A percentile compares a stretch with the other conserved stretches of the same genome.
phyloP scores from a whole-genome alignment of 2,329 filamentous ascomycete species.

The Ceratocystis albifundus region DNA sequence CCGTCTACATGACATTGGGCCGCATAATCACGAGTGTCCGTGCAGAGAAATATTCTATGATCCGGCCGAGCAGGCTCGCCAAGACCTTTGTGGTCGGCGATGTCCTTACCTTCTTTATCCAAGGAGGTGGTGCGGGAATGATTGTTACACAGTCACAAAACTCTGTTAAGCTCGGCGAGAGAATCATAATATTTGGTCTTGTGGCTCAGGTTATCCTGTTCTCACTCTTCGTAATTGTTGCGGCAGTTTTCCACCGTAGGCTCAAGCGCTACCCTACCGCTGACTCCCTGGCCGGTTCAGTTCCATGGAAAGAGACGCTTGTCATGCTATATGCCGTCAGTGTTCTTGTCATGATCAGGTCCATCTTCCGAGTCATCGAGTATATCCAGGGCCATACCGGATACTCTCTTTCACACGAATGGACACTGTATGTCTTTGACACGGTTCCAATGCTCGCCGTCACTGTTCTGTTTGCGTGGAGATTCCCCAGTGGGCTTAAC shows the following conservation, averaged over 20 bases:
- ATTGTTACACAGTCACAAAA: slow-evolving; percentile 9
- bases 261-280: slow-evolving; percentile 24
- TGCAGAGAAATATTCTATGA: slow-evolving; percentile 30
- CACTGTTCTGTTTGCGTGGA: slow-evolving; percentile 12
- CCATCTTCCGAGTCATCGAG: slow-evolving; percentile 38
- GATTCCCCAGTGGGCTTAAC: background rate
- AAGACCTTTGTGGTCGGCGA: slow-evolving; percentile 46
- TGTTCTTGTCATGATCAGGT: slow-evolving; percentile 36
- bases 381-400: slow-evolving; percentile 36
- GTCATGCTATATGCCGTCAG: slow-evolving; percentile 30
- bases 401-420: slow-evolving; percentile 34
- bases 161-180: slow-evolving; percentile 30
- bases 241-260: slow-evolving; percentile 35
- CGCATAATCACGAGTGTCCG: slow-evolving; percentile 34
- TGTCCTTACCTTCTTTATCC: slow-evolving; percentile 41
- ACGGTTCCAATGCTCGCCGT: slow-evolving; percentile 31
- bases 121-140: slow-evolving; percentile 36
- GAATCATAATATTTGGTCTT: slow-evolving; percentile 42
- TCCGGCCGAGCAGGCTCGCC: slow-evolving; percentile 36
- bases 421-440: slow-evolving; percentile 37
- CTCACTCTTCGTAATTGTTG: slow-evolving; percentile 39
- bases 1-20: slow-evolving; percentile 41
- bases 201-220: slow-evolving; percentile 45
- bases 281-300: slow-evolving; percentile 20
- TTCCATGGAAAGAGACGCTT: slow-evolving; percentile 30